Base-by-base conservation (phyloP, 495 filamentous ascomycete genomes). In the Friedmanniomyces simplex region DNA sequence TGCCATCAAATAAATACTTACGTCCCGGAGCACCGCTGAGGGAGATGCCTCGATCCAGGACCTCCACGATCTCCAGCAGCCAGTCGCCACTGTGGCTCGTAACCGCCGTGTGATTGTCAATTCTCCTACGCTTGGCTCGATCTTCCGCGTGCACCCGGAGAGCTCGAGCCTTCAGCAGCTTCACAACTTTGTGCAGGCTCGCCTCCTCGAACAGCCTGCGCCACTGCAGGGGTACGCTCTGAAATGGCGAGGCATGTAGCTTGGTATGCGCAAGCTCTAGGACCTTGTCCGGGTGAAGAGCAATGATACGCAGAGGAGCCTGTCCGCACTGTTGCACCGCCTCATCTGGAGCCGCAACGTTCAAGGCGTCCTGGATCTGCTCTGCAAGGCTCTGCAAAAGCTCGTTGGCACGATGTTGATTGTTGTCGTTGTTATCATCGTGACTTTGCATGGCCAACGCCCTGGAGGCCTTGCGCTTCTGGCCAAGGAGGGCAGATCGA, bases 11-110 rank as follows among this genome's bases (percentile, higher is more conserved):
- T 65, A 82, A 74, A n/a, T 63, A 68, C 56, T 78, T 78, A n/a
- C 86, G 79, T 1, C 77, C 68, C 2, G 82, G 81, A 0, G 82
- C 87, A 0, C 91, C 93, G 22, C 88, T 79, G 67, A 95, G 82
- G 48, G 95, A 91, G 48, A 93, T 64, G 0, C 88, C 86, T 67
- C 83, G 83, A 61, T 98, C 93, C 0, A 95, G 77, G 2, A 74
- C 69, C 51, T 77, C 71, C 22, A 95, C 76, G n/a, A 83, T 74
- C 13, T 73, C 69, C 14, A 62, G 50, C 7, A 68, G 26, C 66
- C 70, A 70, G 55, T 71, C 67, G n/a, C 49, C 52, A 8, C 21
- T 26, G 16, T 36, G 10, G 32, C n/a, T 16, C n/a, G 37, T 47
- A 21, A 21, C 26, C 12, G 30, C 25, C 21, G 22, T 34, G 10